These are phyloP conservation scores for Ophiocordyceps camponoti-rufipedis DNA, from an alignment of 2,329 filamentous ascomycete species.

Conservation along the genomic window DNA sequence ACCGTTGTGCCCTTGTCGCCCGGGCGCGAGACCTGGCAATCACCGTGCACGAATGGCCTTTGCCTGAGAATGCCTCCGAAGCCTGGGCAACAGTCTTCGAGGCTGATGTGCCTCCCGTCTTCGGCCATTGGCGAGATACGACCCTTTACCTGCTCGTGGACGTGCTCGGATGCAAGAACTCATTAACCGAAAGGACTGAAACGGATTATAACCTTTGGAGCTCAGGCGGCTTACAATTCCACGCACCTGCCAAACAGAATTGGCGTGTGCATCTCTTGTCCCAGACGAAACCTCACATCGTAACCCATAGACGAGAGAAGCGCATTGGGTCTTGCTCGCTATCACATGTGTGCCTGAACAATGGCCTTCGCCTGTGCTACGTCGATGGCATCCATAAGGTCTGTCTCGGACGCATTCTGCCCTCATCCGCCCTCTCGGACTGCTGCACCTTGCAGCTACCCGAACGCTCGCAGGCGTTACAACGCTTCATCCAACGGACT, in stretches of 20 bases:
- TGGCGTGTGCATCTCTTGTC: conserved; percentile 7
- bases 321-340: neutral
- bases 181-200: neutral
- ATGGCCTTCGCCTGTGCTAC: conserved; percentile 7
- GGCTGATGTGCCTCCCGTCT: conserved; percentile 20
- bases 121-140: conserved; percentile 28
- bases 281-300: conserved; percentile 4
- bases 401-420: neutral
- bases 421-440: neutral
- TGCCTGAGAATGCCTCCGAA: conserved; percentile 16
- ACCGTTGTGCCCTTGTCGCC: conserved; percentile 13
- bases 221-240: conserved; percentile 2
- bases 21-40: conserved; percentile 24
- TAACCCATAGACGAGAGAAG: conserved; percentile 3
- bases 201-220: conserved; percentile 1
- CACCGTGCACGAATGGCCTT: conserved; percentile 35
- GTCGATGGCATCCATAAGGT: conserved; percentile 1
- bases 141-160: conserved; percentile 22
- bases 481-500: conserved; percentile 4
- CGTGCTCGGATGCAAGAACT: conserved; percentile 13
- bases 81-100: conserved; percentile 35
- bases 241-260: neutral
- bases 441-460: conserved; percentile 6
- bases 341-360: conserved; percentile 7
- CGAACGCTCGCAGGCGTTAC: conserved; percentile 1